A percentile compares a stretch with the other conserved stretches of the same genome.
phyloP scores from a whole-genome alignment of 164 flowering plant genomes.

The Protea cynaroides region DNA sequence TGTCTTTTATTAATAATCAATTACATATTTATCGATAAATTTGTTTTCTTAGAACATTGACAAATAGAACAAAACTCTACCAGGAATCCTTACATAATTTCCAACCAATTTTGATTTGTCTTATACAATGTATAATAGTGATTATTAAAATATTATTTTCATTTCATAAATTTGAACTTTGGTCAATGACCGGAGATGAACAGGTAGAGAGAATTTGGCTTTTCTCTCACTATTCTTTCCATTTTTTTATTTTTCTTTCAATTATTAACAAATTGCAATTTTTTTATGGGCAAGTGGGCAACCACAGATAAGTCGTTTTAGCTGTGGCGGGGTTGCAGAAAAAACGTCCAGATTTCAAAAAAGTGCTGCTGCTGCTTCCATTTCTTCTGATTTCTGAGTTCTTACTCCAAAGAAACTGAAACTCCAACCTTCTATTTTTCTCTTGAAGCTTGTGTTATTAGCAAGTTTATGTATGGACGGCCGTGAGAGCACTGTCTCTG shows the following conservation, averaged over 20 bases:
- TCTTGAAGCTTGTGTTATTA: background rate
- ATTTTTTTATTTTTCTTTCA: background rate
- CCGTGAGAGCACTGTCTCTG: conserved; percentile 43
- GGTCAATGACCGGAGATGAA: too few relatives aligned
- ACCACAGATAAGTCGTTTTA: conserved; percentile 2
- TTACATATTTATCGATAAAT: too few relatives aligned
- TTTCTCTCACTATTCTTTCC: conserved; percentile 4
- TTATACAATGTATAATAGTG: too few relatives aligned
- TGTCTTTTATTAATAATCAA: too few relatives aligned
- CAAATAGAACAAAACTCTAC: too few relatives aligned
- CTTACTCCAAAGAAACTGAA: background rate
- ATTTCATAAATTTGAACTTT: too few relatives aligned
- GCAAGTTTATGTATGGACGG: conserved; percentile 32
- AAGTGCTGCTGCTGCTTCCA: background rate
- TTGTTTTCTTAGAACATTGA: too few relatives aligned
- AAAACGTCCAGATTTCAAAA: conserved; percentile 19
- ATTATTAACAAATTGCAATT: background rate
- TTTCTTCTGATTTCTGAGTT: conserved; percentile 3
- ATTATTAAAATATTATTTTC: too few relatives aligned
- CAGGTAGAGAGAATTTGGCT: too few relatives aligned
- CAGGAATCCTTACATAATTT: too few relatives aligned
- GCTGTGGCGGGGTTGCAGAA: conserved; percentile 55
- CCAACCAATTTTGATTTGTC: too few relatives aligned
- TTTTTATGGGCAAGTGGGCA: conserved; percentile 1
- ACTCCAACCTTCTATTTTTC: background rate